Evolutionary conservation across 2,329 filamentous ascomycete genomes (phyloP), one percentile per base, ranked within the genome.

Genomic region (Sclerotinia spermophila): DNA sequence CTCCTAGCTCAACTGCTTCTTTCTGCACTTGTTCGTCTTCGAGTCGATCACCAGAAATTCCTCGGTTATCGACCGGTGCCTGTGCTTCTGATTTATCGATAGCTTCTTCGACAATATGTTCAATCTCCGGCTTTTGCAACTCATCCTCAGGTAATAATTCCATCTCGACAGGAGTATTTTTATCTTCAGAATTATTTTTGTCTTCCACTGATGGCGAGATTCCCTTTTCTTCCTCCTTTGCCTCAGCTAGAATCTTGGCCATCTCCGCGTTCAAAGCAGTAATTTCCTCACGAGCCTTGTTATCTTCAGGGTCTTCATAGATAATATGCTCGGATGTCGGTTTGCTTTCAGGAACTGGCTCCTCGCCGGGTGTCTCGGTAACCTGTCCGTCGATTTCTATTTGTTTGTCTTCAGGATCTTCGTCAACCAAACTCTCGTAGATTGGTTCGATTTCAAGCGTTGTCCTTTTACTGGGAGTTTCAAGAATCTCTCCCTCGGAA

Each of bases 301-400:
- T 7, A 35, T 68, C 58, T 69, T 69, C 67, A 17, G 35, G 6
- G 4, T 55, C 67, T 64, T 69, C 35, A 10, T 13, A 21, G 17
- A 68, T 30, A 4, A 11, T 4, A 15, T 10, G 1, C 35, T 53
- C 17, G 10, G n/a, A n/a, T 1, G 0, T n/a, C 15, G 33, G 10
- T 2, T 66, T 17, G 0, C 3, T 53, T 19, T 7, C 45, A 30
- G 2, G 24, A 6, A 24, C 17, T 5, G 6, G 0, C 2, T 53
- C 33, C 10, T 30, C 45, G 15, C n/a, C 8, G 5, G 5, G n/a
- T 42, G n/a, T 19, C 35, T 42, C 62, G 4, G 27, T 27, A 21
- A 42, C 5, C n/a, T 65, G 8, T 17, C 53, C 24, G 1, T 65
- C n/a, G 1, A 13, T 53, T 4, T 17, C 27, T 21, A 0, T 53